Base-by-base conservation (phyloP, 768 basidiomycete genomes). In the Pleurotus sapidus region DNA sequence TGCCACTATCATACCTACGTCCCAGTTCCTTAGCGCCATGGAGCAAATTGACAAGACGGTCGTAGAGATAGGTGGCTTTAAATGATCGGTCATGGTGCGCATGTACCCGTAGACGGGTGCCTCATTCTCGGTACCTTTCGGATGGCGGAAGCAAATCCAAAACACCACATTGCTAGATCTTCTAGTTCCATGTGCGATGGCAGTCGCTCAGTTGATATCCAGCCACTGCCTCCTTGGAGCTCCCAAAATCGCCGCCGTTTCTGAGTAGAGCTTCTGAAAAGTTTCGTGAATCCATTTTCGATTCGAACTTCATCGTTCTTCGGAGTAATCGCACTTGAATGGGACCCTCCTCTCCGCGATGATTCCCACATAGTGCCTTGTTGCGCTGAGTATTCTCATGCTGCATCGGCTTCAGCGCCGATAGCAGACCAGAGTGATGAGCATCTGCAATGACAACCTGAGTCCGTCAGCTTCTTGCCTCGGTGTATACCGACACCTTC, bases 131-230 rank as follows among this genome's bases (percentile, higher is more conserved):
- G 51, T 37, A 34, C 51, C 51, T 40, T 40, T 53, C 51, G 30
- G 51, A 53, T 23, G 42, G 20, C 51, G 51, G 51, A 53, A 53
- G 51, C 20, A 53, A 53, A 53, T 39, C 38, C 51, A 42, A 53
- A 53, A 23, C 51, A 53, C 30, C 51, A 40, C 51, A 53, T 53
- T 53, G 51, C 39, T 25, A 53, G 37, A 40, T 53, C 51, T 53
- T 23, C n/a, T 17, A 50, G 15, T 30, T 50, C 20, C 42, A 43
- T 43, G 15, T 43, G 42, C 42, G 42, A 43, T 43, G 42, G 42
- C 20, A 43, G 15, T 43, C 42, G 9, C 42, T 20, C 20, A 43
- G 42, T 20, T 43, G 14, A 43, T 43, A 43, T 43, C 42, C 15
- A 43, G n/a, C 42, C 20, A 20, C 15, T n/a, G 15, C 42, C 20